Conservation (phyloP, 306 rosid genomes). For the Pyrus communis region DNA sequence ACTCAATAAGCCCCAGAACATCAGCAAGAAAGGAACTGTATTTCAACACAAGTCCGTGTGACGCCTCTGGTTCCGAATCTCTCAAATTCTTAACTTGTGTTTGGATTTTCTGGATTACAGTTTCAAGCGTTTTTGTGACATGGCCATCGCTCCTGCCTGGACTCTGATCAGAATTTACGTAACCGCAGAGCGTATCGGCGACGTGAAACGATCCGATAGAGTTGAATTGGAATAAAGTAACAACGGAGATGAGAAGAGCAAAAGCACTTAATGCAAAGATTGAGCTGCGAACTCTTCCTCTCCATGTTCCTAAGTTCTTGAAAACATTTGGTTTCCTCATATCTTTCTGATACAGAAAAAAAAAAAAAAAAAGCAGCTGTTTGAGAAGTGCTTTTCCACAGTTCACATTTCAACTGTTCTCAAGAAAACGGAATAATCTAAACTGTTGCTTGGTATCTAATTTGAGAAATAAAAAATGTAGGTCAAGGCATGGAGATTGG, state of each 20-base stretch:
- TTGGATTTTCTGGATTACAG: slow-evolving; percentile 41
- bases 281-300: slow-evolving; percentile 29
- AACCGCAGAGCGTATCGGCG: slow-evolving; percentile 28
- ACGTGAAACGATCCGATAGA: slow-evolving; percentile 38
- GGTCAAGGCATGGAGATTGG: neutral
- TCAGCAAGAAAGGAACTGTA: slow-evolving; percentile 52
- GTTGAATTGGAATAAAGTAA: slow-evolving; percentile 36
- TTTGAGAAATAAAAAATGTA: neutral
- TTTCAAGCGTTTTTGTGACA: slow-evolving; percentile 19
- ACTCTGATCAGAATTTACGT: slow-evolving; percentile 11
- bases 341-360: neutral
- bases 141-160: slow-evolving; percentile 11
- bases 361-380: neutral
- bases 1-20: slow-evolving; percentile 51
- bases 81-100: slow-evolving; percentile 30
- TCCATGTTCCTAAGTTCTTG: slow-evolving; percentile 36
- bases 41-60: slow-evolving; percentile 11
- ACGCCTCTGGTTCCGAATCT: slow-evolving; percentile 19
- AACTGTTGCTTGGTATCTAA: neutral
- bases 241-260: slow-evolving; percentile 39
- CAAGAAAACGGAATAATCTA: neutral
- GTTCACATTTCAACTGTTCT: neutral
- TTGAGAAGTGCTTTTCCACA: neutral
- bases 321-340: slow-evolving; percentile 34
- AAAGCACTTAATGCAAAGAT: slow-evolving; percentile 31